Evolutionary conservation across 1,139 yeast species (phyloP).

Genomic region (Debaryomycetaceae sp.): DNA sequence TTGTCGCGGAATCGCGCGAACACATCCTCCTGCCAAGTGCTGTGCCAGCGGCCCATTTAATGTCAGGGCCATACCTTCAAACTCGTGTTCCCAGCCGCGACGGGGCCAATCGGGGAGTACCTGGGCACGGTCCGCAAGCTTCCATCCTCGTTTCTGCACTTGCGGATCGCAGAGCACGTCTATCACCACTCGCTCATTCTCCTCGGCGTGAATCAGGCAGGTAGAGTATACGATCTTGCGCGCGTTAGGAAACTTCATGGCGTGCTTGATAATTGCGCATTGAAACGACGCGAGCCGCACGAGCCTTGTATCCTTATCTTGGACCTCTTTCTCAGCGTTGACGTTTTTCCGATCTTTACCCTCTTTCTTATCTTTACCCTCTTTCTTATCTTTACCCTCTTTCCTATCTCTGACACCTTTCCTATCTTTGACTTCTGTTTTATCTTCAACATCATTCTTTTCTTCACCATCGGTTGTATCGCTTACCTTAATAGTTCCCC

Average conservation of each 20-base stretch:
- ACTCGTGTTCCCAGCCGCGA: constrained; percentile 67
- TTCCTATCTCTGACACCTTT: no score
- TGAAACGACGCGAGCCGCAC: constrained; percentile 76
- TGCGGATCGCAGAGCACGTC: constrained; percentile 57
- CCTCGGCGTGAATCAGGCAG: constrained; percentile 88
- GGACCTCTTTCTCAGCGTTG: not conserved
- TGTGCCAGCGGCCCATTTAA: constrained; percentile 34
- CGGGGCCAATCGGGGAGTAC: constrained; percentile 80
- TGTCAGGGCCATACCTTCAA: constrained; percentile 34
- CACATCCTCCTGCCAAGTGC: constrained; percentile 71
- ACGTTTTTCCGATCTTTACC: no score
- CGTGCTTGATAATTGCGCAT: constrained; percentile 77
- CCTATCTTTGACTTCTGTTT: no score
- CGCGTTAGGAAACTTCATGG: constrained; percentile 70
- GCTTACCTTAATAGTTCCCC: no score
- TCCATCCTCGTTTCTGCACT: constrained; percentile 63
- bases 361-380: constrained; percentile 28
- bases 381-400: constrained; percentile 39
- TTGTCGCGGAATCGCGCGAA: constrained; percentile 70
- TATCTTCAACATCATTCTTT: constrained; percentile 29
- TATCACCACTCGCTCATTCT: constrained; percentile 84
- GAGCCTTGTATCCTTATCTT: constrained; percentile 38
- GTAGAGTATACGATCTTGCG: constrained; percentile 84
- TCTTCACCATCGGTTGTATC: no score
- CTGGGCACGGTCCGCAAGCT: constrained; percentile 44